Evolutionary conservation across 441 rosid species (phyloP).

Genomic region (Brassica balearica): DNA sequence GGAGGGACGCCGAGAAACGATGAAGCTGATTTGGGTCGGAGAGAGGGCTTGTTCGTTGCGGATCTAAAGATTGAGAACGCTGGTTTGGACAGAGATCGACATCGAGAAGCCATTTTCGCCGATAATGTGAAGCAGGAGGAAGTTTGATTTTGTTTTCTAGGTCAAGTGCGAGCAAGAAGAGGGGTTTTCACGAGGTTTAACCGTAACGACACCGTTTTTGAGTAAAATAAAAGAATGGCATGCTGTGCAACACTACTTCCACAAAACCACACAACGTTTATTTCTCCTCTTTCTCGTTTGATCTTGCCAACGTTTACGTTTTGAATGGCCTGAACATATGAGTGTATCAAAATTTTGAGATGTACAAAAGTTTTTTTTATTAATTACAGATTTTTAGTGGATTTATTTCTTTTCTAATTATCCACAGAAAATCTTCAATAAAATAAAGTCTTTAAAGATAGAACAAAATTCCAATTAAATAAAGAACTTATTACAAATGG

Average conservation of each 20-base stretch:
- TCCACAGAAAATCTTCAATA: not conserved
- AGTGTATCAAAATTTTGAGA: not conserved
- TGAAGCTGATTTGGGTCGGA: conserved; percentile 51
- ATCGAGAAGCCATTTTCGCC: conserved; percentile 72
- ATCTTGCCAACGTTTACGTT: no score
- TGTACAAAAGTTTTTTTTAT: not conserved
- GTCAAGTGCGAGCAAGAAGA: conserved; percentile 12
- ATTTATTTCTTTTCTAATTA: not conserved
- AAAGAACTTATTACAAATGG: not conserved
- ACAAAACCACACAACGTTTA: not conserved
- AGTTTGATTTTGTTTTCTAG: conserved; percentile 27
- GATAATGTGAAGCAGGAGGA: conserved; percentile 12
- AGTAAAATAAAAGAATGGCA: not conserved
- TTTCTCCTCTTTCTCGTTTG: no score
- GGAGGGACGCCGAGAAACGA: conserved; percentile 51
- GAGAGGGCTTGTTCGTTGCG: conserved; percentile 57
- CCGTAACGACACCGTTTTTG: conserved; percentile 5
- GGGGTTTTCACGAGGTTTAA: conserved; percentile 40
- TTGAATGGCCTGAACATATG: no score
- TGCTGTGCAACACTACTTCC: not conserved
- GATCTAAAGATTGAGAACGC: conserved; percentile 60
- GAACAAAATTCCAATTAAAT: not conserved
- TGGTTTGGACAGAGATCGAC: conserved; percentile 70
- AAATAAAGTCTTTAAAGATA: not conserved
- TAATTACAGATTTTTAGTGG: not conserved